A percentile compares a stretch with the other conserved stretches of the same genome.
phyloP scores from a whole-genome alignment of 768 basidiomycete genomes.

The Kockovaella imperatae region DNA sequence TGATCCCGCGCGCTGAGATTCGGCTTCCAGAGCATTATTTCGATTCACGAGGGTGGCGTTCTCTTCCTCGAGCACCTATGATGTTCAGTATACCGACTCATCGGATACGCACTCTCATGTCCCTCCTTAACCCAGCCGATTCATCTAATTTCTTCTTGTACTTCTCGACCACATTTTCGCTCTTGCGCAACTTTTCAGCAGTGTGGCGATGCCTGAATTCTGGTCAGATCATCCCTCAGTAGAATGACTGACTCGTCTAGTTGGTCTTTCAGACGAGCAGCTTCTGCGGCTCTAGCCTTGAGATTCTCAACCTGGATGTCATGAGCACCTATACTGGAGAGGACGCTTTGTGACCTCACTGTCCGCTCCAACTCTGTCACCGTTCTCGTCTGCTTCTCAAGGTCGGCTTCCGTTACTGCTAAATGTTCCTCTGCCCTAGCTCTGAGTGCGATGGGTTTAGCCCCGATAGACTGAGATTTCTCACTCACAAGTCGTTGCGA shows the following conservation, averaged over 20 bases:
- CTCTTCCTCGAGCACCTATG: conserved; percentile 78
- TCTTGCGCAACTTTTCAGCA: conserved; percentile 83
- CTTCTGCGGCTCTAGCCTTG: conserved; percentile 67
- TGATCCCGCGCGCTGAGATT: conserved; percentile 74
- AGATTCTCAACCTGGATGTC: conserved; percentile 59
- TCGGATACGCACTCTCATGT: conserved; percentile 45
- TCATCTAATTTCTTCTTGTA: conserved; percentile 98
- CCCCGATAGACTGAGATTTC: not conserved
- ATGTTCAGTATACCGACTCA: not conserved
- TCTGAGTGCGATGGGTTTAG: conserved; percentile 48
- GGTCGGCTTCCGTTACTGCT: conserved; percentile 67
- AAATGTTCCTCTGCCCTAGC: conserved; percentile 92
- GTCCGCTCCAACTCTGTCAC: conserved; percentile 68
- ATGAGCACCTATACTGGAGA: not conserved
- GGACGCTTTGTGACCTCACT: conserved; percentile 30
- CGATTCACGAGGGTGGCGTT: conserved; percentile 86
- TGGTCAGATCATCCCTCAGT: conserved; percentile 2
- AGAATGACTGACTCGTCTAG: conserved; percentile 70
- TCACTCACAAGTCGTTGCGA: conserved; percentile 71
- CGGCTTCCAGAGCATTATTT: conserved; percentile 84
- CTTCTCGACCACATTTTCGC: conserved; percentile 96
- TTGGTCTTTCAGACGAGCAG: conserved; percentile 75
- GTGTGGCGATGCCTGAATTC: conserved; percentile 71
- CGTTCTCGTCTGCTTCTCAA: conserved; percentile 66
- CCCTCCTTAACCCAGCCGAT: conserved; percentile 57